These are phyloP conservation scores for Inga leiocalycina DNA, from an alignment of 306 rosid genomes.

Conservation along the genomic window DNA sequence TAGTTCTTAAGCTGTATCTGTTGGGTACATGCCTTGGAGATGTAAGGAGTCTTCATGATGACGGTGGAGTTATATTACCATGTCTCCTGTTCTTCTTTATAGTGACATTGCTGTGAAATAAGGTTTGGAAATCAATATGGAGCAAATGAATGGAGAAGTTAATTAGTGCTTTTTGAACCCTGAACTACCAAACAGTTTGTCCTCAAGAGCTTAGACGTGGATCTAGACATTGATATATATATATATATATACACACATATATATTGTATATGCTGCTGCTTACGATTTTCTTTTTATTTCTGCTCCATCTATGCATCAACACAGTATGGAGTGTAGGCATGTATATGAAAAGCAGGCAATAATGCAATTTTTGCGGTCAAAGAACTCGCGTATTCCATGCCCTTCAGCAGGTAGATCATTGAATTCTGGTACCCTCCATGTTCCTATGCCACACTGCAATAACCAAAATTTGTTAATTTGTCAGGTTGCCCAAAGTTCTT, in stretches of 20 bases:
- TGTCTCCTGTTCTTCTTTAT: background rate
- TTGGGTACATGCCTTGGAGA: background rate
- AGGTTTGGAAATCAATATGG: background rate
- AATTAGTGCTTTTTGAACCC: slow-evolving; percentile 2
- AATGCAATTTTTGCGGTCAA: slow-evolving; percentile 48
- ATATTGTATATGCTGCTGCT: slow-evolving; percentile 3
- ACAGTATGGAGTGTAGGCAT: slow-evolving; percentile 82
- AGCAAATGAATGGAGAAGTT: background rate
- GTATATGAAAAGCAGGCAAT: slow-evolving; percentile 65
- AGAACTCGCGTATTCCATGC: slow-evolving; percentile 45
- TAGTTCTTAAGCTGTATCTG: background rate
- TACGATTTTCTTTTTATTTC: background rate
- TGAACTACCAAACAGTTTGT: slow-evolving; percentile 15
- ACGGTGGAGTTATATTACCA: background rate
- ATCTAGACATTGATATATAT: background rate
- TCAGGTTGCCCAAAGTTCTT: slow-evolving; percentile 76
- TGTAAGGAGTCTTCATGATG: background rate
- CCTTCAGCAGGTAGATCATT: slow-evolving; percentile 70
- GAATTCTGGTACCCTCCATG: slow-evolving; percentile 11
- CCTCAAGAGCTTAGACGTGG: slow-evolving; percentile 13
- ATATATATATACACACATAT: background rate
- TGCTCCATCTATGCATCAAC: slow-evolving; percentile 31
- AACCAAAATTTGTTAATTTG: slow-evolving; percentile 30
- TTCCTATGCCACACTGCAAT: slow-evolving; percentile 13
- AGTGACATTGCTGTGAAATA: background rate